Evolutionary conservation across 2,329 filamentous ascomycete genomes (phyloP), one percentile per base, ranked within the genome.

Genomic region (Talaromyces sp.): DNA sequence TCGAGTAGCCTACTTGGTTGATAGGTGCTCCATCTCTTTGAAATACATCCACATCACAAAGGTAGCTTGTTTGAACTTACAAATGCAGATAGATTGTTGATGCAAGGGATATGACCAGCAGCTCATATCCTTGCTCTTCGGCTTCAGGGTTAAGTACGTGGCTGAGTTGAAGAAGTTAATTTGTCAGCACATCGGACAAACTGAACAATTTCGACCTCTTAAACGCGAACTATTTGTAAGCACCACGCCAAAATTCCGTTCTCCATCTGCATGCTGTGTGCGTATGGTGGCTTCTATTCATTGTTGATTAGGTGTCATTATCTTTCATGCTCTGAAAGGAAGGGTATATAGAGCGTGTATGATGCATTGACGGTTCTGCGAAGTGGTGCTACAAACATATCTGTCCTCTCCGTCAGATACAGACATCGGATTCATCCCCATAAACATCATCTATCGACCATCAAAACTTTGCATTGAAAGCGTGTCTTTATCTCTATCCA

Each of bases 191-290:
- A n/a, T 19, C 24, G 14, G 47, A 50, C 33, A 31, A 59, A 22
- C 37, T 59, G 7, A 19, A 6, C 35, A 7, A 1, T 31, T 31
- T 59, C 7, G 14, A 27, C 58, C 41, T 8, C 27, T 16, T n/a
- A 48, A 22, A 43, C n/a, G 31, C 45, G 27, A 48, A 16, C 11
- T 48, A 39, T 63, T 63, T 63, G 62, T 64, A 39, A 64, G 52
- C 62, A 64, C 24, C 43, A 52, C 45, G 14, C 22, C 27, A 16
- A 41, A 14, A 62, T 61, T 48, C 45, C 59, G 19, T 10, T 22
- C 45, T 47, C 31, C 19, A 47, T 16, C 13, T 31, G 16, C 58
- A 27, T 37, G n/a, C 27, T 48, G 24, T 6, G 19, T 39, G 41
- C 31, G 35, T 16, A 31, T 6, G 31, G 16, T 22, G 16, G 27